These are phyloP conservation scores for Colletotrichum theobromicola DNA, from an alignment of 2,329 filamentous ascomycete species.

Conservation along the genomic window DNA sequence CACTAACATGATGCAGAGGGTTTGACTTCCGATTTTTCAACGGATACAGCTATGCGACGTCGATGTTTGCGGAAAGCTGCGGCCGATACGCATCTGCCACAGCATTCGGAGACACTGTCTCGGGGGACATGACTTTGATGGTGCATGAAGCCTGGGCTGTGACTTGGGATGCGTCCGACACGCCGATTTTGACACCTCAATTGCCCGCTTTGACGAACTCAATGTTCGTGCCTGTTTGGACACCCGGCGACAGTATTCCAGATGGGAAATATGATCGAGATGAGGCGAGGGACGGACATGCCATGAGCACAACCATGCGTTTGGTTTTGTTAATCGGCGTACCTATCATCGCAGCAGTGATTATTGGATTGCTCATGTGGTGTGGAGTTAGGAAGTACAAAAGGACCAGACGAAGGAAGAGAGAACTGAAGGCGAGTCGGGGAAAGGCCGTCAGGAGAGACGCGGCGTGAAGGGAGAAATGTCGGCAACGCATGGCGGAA, in stretches of 20 bases:
- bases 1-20: neutral
- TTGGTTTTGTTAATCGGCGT: neutral
- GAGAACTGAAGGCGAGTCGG: neutral
- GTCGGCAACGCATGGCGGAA: neutral
- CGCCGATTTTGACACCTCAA: neutral
- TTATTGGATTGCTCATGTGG: neutral
- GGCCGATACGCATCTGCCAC: neutral
- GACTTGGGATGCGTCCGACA: neutral
- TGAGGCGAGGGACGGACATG: fast-evolving
- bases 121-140: neutral
- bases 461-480: neutral
- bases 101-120: neutral
- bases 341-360: neutral
- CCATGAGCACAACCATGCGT: neutral
- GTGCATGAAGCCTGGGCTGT: neutral
- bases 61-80: neutral
- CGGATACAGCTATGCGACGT: neutral
- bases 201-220: neutral
- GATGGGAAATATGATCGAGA: neutral
- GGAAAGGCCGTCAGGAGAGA: neutral
- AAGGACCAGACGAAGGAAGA: neutral
- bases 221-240: neutral
- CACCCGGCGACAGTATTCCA: fast-evolving
- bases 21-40: neutral
- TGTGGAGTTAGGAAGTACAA: neutral